Percentiles rank a stretch among this genome's conserved stretches.
These are phyloP conservation scores for Apiospora sp. DNA, from an alignment of 2,329 filamentous ascomycete species.

Conservation along the genomic window DNA sequence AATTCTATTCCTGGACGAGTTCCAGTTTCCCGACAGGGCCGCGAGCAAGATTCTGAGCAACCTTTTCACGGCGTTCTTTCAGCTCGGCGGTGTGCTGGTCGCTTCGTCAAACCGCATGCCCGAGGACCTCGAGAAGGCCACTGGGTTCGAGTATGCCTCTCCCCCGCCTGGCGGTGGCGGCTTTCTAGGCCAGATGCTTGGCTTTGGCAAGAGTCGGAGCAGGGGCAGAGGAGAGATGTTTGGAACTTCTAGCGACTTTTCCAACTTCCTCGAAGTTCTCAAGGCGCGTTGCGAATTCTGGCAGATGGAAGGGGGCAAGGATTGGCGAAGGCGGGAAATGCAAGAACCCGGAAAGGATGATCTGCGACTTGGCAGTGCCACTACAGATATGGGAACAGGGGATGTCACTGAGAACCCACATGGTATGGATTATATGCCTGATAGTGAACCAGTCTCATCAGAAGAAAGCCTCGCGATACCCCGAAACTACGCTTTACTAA, in stretches of 20 bases:
- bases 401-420: no score
- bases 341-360: constrained; percentile 35
- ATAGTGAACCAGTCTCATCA: not conserved
- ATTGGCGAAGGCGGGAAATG: constrained; percentile 71
- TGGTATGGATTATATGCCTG: not conserved
- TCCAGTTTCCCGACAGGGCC: constrained; percentile 81
- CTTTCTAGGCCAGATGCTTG: constrained; percentile 58
- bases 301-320: constrained; percentile 80
- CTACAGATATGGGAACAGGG: constrained; percentile 2
- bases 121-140: constrained; percentile 79
- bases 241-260: constrained; percentile 74
- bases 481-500: constrained; percentile 38
- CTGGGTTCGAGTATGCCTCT: constrained; percentile 71
- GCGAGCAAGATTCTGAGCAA: constrained; percentile 82
- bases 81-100: constrained; percentile 80
- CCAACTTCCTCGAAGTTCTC: constrained; percentile 76
- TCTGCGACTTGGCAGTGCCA: constrained; percentile 25
- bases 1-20: constrained; percentile 83
- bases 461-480: constrained; percentile 32
- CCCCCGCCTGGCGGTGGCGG: constrained; percentile 58
- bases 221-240: constrained; percentile 57
- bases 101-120: constrained; percentile 86
- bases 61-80: constrained; percentile 81
- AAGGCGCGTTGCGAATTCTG: constrained; percentile 83
- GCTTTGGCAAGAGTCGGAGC: constrained; percentile 44